Evolutionary conservation across 495 filamentous ascomycete species (phyloP), one percentile per base, ranked within the genome.

Genomic region (Parmelia sp.): DNA sequence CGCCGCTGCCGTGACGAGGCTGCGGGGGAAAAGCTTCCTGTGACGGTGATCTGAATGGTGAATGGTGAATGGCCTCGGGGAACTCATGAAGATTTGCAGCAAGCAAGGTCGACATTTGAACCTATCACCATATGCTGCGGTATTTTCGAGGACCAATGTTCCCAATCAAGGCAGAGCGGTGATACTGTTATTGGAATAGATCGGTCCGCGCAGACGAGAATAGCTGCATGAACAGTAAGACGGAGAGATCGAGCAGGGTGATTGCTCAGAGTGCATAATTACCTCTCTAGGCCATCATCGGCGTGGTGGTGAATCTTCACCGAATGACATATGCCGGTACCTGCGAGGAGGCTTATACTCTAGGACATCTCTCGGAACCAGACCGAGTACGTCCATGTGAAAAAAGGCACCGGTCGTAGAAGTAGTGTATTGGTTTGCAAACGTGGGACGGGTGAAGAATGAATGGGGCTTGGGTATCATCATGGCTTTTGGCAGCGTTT

Each of bases 1-100:
- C 60, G 60, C 60, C 60, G 40, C 55, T 56, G 31, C 47, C 60
- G 60, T 56, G 47, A 51, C 40, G 27, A 29, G 60, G 3, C 45
- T 55, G 33, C 19, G 27, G 36, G 60, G 21, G 4, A 17, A 29
- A 35, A 44, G 19, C 37, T 37, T 42, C 42, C 11, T 25, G 14
- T 23, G 55, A 55, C 36, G 31, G 3, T 31, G 29, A 11, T 6
- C 27, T 36, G 10, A 36, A 53, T 27, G 49, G 9, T 56, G 14
- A 10, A 7, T 40, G 15, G 39, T 37, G 11, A 37, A 37, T 37
- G 23, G 55, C 27, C 29, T n/a, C 14, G 23, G 55, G 19, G 19
- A 57, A 33, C 17, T 15, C 27, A 31, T 31, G 4, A 3, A 40
- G 27, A 49, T 33, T 25, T 36, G 40, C 47, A 25, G 25, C n/a